These are phyloP conservation scores for Talaromyces nanjingensis DNA, from an alignment of 495 filamentous ascomycete genomes.

Conservation along the genomic window DNA sequence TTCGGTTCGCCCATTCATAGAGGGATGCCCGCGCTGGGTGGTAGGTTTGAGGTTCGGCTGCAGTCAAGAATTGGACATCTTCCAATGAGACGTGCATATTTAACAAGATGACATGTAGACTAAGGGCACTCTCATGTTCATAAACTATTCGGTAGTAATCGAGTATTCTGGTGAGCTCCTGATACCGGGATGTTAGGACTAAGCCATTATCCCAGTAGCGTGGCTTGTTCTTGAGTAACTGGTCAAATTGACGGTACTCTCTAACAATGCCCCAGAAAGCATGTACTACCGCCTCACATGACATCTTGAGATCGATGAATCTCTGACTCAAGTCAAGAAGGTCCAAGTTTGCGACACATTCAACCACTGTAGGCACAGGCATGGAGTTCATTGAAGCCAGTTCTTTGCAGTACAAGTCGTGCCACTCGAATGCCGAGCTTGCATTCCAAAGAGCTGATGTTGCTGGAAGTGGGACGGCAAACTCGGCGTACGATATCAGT, in stretches of 20 bases:
- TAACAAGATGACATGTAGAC: slow-evolving; percentile 51
- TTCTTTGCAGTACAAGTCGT: slow-evolving; percentile 35
- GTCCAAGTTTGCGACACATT: slow-evolving; percentile 46
- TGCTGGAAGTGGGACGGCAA: slow-evolving; percentile 52
- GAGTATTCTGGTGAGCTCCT: slow-evolving; percentile 40
- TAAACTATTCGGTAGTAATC: slow-evolving; percentile 37
- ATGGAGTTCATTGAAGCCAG: slow-evolving; percentile 19
- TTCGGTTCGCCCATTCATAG: slow-evolving; percentile 40
- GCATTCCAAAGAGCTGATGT: slow-evolving; percentile 51
- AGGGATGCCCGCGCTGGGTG: not conserved
- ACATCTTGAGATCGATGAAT: slow-evolving; percentile 42
- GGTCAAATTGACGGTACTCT: slow-evolving; percentile 52
- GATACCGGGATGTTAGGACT: slow-evolving; percentile 43
- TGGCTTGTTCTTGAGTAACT: slow-evolving; percentile 32
- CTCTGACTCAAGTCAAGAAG: slow-evolving; percentile 30
- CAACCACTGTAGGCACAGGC: slow-evolving; percentile 40
- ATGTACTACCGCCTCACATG: slow-evolving; percentile 46
- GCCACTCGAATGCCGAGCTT: slow-evolving; percentile 48
- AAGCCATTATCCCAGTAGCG: slow-evolving; percentile 38
- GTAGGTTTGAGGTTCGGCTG: slow-evolving; percentile 11
- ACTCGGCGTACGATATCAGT: slow-evolving; percentile 56
- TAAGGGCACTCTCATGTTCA: slow-evolving; percentile 31
- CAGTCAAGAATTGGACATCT: slow-evolving; percentile 58
- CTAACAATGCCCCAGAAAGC: slow-evolving; percentile 52
- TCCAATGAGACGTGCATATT: slow-evolving; percentile 55